Conservation (phyloP, 305 asterid species). For the Fraxinus xanthoxyloides region DNA sequence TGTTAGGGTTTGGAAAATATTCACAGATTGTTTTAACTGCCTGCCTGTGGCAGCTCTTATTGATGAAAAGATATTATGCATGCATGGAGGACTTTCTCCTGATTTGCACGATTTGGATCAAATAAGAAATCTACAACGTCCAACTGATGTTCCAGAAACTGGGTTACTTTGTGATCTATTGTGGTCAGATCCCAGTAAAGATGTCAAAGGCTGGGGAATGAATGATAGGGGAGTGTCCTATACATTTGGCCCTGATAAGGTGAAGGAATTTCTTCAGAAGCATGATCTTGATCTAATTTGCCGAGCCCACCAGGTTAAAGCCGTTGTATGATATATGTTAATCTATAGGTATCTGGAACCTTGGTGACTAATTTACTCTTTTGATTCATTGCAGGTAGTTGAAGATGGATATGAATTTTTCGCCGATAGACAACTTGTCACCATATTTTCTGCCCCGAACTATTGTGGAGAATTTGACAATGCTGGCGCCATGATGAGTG, state of each 20-base stretch:
- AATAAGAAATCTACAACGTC: conserved; percentile 68
- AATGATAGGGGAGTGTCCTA: conserved; percentile 78
- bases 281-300: conserved; percentile 78
- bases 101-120: conserved; percentile 65
- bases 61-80: conserved; percentile 80
- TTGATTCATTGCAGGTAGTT: conserved; percentile 48
- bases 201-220: conserved; percentile 79
- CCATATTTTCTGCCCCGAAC: conserved; percentile 86
- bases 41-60: conserved; percentile 78
- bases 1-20: conserved; percentile 70
- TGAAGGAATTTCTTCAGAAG: conserved; percentile 66
- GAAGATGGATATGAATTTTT: conserved; percentile 90
- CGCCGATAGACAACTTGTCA: conserved; percentile 80
- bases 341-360: neutral
- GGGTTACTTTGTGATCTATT: conserved; percentile 76
- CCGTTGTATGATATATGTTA: neutral
- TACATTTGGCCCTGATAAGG: conserved; percentile 72
- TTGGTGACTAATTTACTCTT: conserved; percentile 11
- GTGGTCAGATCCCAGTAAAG: conserved; percentile 86
- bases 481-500: conserved; percentile 91
- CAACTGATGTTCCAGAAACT: conserved; percentile 72
- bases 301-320: conserved; percentile 82
- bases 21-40: conserved; percentile 79
- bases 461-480: conserved; percentile 82
- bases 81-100: conserved; percentile 94